A percentile compares a stretch with the other conserved stretches of the same genome.
These are phyloP conservation scores for Verticillium nubilum DNA, from an alignment of 2,329 filamentous ascomycete species.

Conservation along the genomic window DNA sequence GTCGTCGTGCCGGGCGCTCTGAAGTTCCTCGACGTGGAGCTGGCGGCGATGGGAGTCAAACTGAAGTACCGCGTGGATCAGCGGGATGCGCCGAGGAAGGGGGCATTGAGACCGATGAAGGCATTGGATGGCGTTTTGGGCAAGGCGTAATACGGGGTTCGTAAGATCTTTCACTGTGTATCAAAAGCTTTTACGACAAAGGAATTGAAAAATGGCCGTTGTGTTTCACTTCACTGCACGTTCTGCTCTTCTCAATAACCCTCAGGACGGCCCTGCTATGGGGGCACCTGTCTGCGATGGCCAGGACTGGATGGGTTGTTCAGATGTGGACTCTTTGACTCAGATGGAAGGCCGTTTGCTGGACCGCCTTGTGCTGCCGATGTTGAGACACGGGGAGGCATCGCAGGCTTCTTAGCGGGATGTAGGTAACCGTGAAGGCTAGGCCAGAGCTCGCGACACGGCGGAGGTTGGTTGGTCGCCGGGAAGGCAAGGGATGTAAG, in stretches of 20 bases:
- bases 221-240: background rate
- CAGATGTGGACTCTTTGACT: no score
- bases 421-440: background rate
- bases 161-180: background rate
- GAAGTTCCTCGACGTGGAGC: conserved; percentile 88
- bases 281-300: no score
- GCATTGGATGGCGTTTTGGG: conserved; percentile 8
- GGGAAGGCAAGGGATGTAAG: background rate
- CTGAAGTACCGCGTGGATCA: conserved; percentile 70
- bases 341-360: background rate
- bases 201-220: background rate
- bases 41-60: conserved; percentile 93
- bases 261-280: no score
- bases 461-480: background rate
- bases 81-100: conserved; percentile 60
- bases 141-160: background rate
- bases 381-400: background rate
- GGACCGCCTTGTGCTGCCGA: background rate
- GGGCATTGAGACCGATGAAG: conserved; percentile 36
- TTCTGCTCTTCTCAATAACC: no score
- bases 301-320: no score
- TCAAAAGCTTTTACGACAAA: background rate
- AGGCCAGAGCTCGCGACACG: background rate
- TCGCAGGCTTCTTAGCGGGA: background rate
- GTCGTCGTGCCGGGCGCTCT: conserved; percentile 91